Evolutionary conservation across 73 alveolate genomes (phyloP).

Genomic region (Paramecium caudatum): DNA sequence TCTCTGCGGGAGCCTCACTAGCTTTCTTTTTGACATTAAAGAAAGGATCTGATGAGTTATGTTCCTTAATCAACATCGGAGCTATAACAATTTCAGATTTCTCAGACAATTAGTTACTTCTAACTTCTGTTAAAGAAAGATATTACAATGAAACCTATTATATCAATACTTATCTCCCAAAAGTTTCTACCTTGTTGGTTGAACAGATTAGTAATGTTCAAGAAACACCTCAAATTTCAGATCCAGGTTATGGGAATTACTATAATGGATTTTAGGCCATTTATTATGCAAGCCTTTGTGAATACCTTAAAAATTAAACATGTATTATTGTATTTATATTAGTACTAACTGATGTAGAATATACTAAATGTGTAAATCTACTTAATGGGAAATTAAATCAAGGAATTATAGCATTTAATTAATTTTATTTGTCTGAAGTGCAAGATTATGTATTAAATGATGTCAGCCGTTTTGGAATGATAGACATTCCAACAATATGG

Average conservation of each 20-base stretch:
- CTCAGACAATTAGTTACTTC: neutral
- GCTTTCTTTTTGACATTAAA: conserved; percentile 17
- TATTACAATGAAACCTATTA: conserved; percentile 46
- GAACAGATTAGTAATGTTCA: neutral
- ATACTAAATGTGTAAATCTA: neutral
- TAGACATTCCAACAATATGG: conserved; percentile 8
- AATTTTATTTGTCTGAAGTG: neutral
- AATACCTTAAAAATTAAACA: neutral
- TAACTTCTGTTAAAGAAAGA: conserved; percentile 57
- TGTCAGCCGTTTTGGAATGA: conserved; percentile 9
- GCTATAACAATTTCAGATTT: neutral
- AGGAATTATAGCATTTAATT: conserved; percentile 58
- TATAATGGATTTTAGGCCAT: conserved; percentile 7
- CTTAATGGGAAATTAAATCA: neutral
- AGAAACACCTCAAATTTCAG: neutral
- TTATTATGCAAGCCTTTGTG: neutral
- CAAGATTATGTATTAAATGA: conserved; percentile 18
- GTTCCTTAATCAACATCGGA: neutral
- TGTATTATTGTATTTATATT: neutral
- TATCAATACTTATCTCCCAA: neutral
- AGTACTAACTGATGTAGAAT: neutral
- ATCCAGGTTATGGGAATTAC: conserved; percentile 28
- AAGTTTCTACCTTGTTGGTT: neutral
- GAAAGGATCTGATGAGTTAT: neutral
- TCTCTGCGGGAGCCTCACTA: conserved; percentile 53